Base-by-base conservation (phyloP, 2,329 filamentous ascomycete species). In the Pyrenophora teres region DNA sequence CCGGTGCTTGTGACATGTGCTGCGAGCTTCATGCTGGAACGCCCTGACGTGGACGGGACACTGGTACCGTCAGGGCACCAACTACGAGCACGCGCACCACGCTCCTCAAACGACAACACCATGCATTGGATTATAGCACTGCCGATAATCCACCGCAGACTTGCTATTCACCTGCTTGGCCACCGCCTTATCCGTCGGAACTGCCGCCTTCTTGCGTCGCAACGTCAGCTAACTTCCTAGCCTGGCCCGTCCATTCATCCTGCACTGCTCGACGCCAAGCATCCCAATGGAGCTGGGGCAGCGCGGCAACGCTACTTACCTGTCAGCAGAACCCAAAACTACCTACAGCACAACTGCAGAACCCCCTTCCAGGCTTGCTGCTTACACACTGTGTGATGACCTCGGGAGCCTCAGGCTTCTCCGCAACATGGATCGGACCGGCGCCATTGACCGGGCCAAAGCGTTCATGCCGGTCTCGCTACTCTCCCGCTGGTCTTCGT, bases 1-100 rank as follows among this genome's bases (percentile, higher is more conserved):
- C n/a, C 35, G 35, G 27, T 40, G 42, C 44, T 25, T 48, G 39
- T 48, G 39, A 33, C 44, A 42, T 27, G 33, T 40, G 33, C 27
- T 48, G 25, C 50, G 33, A 31, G 50, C 50, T 54, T 56, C 23
- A 56, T 60, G 52, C 57, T 48, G 44, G 57, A 10, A 42, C 16
- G 39, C 49, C 44, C 51, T 38, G 54, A 57, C 57, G 38, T 39
- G 45, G 43, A 40, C 46, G 41, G 46, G 46, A 56, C 54, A 41
- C 57, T 36, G 57, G 55, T 39, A 40, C 49, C 36, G 42, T 39
- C 32, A 54, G 42, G 43, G 13, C 39, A 38, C 41, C 40, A 43
- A 40, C 54, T 45, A 56, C 50, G 32, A 42, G 27, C 39, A 47
- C 46, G 46, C 46, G 40, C 50, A 45, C 40, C 38, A 27, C 27